Conservation (phyloP, 2,329 filamentous ascomycete species). For the Botrytis aclada region DNA sequence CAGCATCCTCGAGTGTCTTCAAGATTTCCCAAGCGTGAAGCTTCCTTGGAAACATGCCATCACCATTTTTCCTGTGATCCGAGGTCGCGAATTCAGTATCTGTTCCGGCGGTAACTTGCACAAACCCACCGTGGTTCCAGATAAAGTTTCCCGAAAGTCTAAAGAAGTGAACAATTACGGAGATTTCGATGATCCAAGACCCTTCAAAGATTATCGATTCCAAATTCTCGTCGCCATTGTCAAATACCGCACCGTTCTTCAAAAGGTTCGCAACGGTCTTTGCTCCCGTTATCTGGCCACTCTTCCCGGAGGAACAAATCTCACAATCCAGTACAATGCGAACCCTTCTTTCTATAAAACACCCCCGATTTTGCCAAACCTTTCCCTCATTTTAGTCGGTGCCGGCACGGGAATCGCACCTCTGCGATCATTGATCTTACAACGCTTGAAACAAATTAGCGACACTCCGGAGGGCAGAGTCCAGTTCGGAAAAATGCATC, state of each 20-base stretch:
- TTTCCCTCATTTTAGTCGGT: constrained; percentile 70
- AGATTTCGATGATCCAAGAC: constrained; percentile 8
- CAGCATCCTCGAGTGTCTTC: constrained; percentile 86
- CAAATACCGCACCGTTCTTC: constrained; percentile 85
- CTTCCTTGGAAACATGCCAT: constrained; percentile 73
- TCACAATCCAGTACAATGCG: constrained; percentile 44
- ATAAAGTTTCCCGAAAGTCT: not conserved
- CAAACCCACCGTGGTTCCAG: constrained; percentile 15
- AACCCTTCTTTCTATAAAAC: constrained; percentile 53
- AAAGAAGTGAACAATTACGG: not conserved
- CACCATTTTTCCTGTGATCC: constrained; percentile 73
- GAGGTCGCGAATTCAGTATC: constrained; percentile 92
- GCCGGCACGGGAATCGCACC: constrained; percentile 87
- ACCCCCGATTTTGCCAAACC: constrained; percentile 46
- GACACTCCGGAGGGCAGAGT: constrained; percentile 27
- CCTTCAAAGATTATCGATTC: constrained; percentile 45
- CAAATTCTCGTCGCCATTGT: constrained; percentile 84
- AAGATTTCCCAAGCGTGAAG: constrained; percentile 82
- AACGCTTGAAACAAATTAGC: constrained; percentile 49
- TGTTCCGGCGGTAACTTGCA: constrained; percentile 61
- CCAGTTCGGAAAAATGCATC: constrained; percentile 41
- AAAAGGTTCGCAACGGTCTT: constrained; percentile 78
- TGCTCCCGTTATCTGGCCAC: constrained; percentile 82
- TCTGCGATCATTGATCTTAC: constrained; percentile 74
- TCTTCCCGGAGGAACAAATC: constrained; percentile 50